Conservation (phyloP, 306 rosid genomes). For the Vigna reflexopilosa region DNA sequence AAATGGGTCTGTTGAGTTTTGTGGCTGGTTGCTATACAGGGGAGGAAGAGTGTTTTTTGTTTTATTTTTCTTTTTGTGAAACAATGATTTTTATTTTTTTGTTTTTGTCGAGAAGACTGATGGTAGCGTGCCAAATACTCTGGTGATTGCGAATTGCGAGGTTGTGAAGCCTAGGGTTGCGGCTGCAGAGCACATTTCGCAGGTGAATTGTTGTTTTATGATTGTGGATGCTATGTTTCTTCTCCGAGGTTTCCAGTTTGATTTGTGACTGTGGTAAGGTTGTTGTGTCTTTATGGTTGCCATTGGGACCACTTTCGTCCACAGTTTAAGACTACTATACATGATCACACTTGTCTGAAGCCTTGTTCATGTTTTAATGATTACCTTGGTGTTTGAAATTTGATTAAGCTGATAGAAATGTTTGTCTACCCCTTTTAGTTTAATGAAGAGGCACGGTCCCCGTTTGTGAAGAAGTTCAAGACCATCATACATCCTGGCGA, state of each 20-base stretch:
- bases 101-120: slow-evolving; percentile 65
- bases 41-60: neutral
- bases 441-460: slow-evolving; percentile 99
- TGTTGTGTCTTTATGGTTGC: neutral
- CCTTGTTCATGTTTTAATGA: neutral
- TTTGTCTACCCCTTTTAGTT: slow-evolving; percentile 61
- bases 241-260: neutral
- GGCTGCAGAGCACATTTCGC: slow-evolving; percentile 97
- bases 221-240: neutral
- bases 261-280: neutral
- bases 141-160: slow-evolving; percentile 98
- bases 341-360: neutral
- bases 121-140: slow-evolving; percentile 97
- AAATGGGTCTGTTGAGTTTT: slow-evolving; percentile 6
- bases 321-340: neutral
- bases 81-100: neutral
- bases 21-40: neutral
- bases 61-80: neutral
- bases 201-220: slow-evolving; percentile 56
- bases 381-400: slow-evolving; percentile 5
- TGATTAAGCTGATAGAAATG: slow-evolving; percentile 18
- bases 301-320: neutral
- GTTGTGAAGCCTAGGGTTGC: slow-evolving; percentile 99
- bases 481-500: slow-evolving; percentile 99
- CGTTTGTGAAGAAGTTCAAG: slow-evolving; percentile 98